A percentile compares a stretch with the other conserved stretches of the same genome.
These are phyloP conservation scores for Truncatella angustata DNA, from an alignment of 2,329 filamentous ascomycete genomes.

Conservation along the genomic window DNA sequence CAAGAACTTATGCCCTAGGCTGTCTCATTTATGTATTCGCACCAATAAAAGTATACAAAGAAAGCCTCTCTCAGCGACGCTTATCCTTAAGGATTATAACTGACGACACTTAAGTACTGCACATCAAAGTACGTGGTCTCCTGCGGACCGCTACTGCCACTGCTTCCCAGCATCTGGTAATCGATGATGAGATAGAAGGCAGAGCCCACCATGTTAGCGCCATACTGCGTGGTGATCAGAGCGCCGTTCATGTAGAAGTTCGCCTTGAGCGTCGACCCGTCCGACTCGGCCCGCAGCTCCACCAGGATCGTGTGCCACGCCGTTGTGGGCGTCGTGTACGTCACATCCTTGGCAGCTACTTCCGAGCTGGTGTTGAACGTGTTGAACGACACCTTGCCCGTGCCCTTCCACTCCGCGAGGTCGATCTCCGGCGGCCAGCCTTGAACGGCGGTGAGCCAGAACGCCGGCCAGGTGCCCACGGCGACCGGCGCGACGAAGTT, in stretches of 20 bases:
- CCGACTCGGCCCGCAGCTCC: constrained; percentile 5
- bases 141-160: constrained; percentile 14
- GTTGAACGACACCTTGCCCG: constrained; percentile 54
- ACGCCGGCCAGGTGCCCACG: constrained; percentile 55
- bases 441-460: constrained; percentile 54
- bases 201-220: background rate
- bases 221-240: constrained; percentile 8
- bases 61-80: background rate
- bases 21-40: background rate
- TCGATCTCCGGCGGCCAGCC: constrained; percentile 60
- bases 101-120: constrained; percentile 17
- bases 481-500: constrained; percentile 34
- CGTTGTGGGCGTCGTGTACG: constrained; percentile 37
- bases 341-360: constrained; percentile 45
- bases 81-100: constrained; percentile 14
- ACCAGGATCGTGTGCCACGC: constrained; percentile 7
- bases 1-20: too few species aligned
- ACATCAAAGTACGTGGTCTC: constrained; percentile 18
- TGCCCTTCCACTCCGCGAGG: constrained; percentile 61
- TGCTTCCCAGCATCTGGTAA: constrained; percentile 20
- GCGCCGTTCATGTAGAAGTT: constrained; percentile 10
- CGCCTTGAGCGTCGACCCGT: background rate
- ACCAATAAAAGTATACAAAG: background rate
- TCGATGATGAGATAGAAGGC: constrained; percentile 13
- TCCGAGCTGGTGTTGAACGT: constrained; percentile 41